Evolutionary conservation across 2,329 filamentous ascomycete species (phyloP).

Genomic region (Monilinia aucupariae): DNA sequence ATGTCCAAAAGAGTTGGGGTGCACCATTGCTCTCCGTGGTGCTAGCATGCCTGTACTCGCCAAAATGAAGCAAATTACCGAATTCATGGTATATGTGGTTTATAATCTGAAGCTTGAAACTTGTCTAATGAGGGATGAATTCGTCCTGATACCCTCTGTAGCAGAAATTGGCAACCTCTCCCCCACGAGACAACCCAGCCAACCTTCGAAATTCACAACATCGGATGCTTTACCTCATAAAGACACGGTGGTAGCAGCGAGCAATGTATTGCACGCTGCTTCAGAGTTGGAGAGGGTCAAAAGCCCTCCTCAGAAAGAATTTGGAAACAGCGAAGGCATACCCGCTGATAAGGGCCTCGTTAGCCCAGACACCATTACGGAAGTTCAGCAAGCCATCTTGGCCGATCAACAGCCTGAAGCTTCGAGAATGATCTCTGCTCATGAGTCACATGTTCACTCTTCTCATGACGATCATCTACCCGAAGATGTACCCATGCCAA

Average conservation of each 20-base stretch:
- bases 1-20: constrained; percentile 82
- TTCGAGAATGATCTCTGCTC: constrained; percentile 33
- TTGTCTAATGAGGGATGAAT: constrained; percentile 87
- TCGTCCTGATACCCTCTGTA: constrained; percentile 70
- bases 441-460: constrained; percentile 38
- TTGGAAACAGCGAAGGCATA: background rate
- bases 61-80: constrained; percentile 85
- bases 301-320: background rate
- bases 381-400: background rate
- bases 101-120: constrained; percentile 97
- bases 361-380: background rate
- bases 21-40: constrained; percentile 87
- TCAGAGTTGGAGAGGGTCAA: constrained; percentile 19
- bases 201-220: constrained; percentile 15
- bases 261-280: constrained; percentile 28
- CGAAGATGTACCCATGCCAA: constrained; percentile 78
- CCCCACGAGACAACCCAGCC: constrained; percentile 32
- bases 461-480: constrained; percentile 53
- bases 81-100: constrained; percentile 98
- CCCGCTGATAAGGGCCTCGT: background rate
- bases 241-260: constrained; percentile 27
- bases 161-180: constrained; percentile 44
- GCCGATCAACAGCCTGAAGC: constrained; percentile 14
- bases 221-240: constrained; percentile 11
- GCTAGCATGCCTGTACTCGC: constrained; percentile 65